Evolutionary conservation across 2,329 filamentous ascomycete genomes (phyloP).

Genomic region (Aspergillus fumigatiaffinis): DNA sequence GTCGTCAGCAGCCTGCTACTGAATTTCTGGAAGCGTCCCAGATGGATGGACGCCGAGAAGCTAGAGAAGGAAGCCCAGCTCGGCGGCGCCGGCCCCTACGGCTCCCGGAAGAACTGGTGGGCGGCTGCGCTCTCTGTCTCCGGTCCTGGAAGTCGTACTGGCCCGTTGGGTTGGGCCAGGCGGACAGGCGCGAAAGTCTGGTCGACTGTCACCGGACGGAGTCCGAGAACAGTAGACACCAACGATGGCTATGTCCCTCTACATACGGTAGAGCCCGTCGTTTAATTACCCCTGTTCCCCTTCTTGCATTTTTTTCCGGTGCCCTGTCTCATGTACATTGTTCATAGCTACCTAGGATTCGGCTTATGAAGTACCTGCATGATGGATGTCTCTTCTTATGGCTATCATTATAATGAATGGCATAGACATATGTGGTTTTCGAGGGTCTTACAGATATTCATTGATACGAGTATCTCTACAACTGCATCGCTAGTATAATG

Average conservation of each 20-base stretch:
- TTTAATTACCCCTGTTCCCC: conserved; percentile 11
- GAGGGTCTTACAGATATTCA: background rate
- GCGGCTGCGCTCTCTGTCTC: conserved; percentile 22
- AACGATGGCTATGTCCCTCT: conserved; percentile 45
- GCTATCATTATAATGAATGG: background rate
- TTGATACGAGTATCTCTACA: background rate
- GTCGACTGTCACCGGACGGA: conserved; percentile 26
- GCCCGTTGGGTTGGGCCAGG: conserved; percentile 16
- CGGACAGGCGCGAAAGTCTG: conserved; percentile 21
- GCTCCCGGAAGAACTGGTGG: conserved; percentile 28
- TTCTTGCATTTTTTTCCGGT: background rate
- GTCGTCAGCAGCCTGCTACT: conserved; percentile 78
- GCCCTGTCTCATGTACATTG: conserved; percentile 3
- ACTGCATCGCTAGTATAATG: background rate
- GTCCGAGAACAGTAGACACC: conserved; percentile 17
- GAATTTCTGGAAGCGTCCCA: conserved; percentile 79
- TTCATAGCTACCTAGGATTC: background rate
- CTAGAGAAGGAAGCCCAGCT: conserved; percentile 55
- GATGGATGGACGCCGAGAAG: conserved; percentile 75
- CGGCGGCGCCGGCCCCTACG: conserved; percentile 18
- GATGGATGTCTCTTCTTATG: background rate
- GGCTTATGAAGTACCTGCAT: background rate
- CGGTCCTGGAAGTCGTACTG: conserved; percentile 13
- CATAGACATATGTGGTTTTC: background rate
- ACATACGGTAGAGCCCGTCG: conserved; percentile 40